Evolutionary conservation across 2,329 filamentous ascomycete genomes (phyloP).

Genomic region (Paramyrothecium sp.): DNA sequence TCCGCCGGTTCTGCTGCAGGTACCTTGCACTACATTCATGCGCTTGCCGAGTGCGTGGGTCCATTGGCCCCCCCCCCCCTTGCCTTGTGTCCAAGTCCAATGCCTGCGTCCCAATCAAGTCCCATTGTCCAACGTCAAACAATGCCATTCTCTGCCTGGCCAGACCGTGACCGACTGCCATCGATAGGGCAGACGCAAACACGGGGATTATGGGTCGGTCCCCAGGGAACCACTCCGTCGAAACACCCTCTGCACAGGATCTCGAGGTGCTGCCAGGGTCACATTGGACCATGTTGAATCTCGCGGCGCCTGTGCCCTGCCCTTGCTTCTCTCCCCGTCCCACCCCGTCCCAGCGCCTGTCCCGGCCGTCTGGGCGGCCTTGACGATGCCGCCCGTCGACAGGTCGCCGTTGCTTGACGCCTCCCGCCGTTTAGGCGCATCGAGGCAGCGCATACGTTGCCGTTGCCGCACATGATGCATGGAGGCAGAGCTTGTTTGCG

Average conservation of each 20-base stretch:
- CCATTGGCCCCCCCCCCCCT: no score
- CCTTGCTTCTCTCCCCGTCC: no score
- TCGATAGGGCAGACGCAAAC: no score
- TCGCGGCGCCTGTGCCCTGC: not conserved
- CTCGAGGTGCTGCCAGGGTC: not conserved
- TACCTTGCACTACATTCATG: not conserved
- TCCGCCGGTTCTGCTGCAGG: not conserved
- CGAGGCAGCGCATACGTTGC: no score
- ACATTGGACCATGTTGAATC: conserved; percentile 2
- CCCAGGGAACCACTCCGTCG: not conserved
- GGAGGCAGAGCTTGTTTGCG: no score
- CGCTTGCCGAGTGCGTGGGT: no score
- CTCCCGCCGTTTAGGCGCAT: not conserved
- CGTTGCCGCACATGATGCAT: no score
- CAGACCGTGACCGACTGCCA: no score
- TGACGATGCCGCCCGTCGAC: conserved; percentile 1
- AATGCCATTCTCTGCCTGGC: not conserved
- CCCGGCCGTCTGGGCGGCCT: conserved; percentile 1
- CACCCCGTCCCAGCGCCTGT: not conserved
- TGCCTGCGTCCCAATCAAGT: not conserved
- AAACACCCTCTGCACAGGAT: not conserved
- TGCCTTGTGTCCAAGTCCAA: no score
- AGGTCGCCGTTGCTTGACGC: conserved; percentile 4
- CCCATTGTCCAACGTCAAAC: not conserved
- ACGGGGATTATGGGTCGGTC: no score